Evolutionary conservation across 495 filamentous ascomycete genomes (phyloP), one percentile per base, ranked within the genome.

Genomic region (Zalerion maritima): DNA sequence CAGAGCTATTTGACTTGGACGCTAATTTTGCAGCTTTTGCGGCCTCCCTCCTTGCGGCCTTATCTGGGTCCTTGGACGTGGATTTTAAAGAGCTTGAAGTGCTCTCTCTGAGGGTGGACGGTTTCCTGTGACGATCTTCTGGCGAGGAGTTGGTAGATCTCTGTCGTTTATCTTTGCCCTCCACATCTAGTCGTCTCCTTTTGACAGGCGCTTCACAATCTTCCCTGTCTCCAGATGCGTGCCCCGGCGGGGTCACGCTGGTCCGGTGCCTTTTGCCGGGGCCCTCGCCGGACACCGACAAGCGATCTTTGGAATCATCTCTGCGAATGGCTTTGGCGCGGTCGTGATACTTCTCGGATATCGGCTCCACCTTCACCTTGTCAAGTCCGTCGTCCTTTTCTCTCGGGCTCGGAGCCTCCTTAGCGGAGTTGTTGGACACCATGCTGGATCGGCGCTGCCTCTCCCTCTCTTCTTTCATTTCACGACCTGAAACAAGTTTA

Each of bases 211-310:
- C 54, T 59, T 78, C 58, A 57, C 62, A 45, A 50, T 68, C 37
- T 33, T 67, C 63, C 34, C 60, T 57, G 20, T 67, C 68, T 14
- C 60, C 53, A 20, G 60, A 58, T 16, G 62, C 63, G 28, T 60
- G 66, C 34, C 71, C 59, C 26, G 78, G 73, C 2, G 79, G 78
- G 3, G 75, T 80, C 9, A 60, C 64, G 41, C 78, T 82, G 29
- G 60, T 57, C 21, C 78, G 69, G 38, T 71, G 65, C 24, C 79
- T 67, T 42, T 83, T 85, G 26, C 69, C 54, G 24, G 62, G 50
- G 27, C 42, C 39, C 30, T 73, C 68, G 10, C 58, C 60, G 11
- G 46, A 56, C 37, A 41, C 49, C 27, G 54, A 55, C 19, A 67
- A 38, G 20, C 64, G 49, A 41, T 71, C 65, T 22, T 57, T 64